These are phyloP conservation scores for Aspergillus melleus DNA, from an alignment of 2,329 filamentous ascomycete species.

Conservation along the genomic window DNA sequence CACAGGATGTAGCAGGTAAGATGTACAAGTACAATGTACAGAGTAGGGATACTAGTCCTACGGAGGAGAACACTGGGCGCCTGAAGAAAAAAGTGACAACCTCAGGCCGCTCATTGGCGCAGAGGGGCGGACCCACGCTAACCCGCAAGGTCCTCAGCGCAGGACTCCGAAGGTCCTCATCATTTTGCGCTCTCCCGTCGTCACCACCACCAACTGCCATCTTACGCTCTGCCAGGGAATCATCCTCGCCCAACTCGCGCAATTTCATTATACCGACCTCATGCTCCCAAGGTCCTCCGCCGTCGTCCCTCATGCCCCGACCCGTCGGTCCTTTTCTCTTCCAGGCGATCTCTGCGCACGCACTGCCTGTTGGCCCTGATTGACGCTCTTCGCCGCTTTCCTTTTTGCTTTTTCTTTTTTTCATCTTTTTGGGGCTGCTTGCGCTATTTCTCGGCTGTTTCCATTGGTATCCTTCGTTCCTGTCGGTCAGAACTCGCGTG, in stretches of 20 bases:
- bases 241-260: neutral
- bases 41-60: too few species aligned
- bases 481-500: neutral
- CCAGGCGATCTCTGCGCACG: conserved; percentile 12
- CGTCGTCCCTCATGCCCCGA: conserved; percentile 17
- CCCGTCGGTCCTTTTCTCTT: conserved; percentile 15
- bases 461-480: conserved; percentile 12
- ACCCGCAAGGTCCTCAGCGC: conserved; percentile 23
- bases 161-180: neutral
- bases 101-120: neutral
- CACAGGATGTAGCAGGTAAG: too few species aligned
- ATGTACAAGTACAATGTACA: too few species aligned
- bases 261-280: neutral
- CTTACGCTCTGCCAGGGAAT: neutral
- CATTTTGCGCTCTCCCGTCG: neutral
- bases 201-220: conserved; percentile 6
- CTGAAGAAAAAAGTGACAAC: neutral
- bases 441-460: neutral
- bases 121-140: neutral
- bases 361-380: conserved; percentile 10
- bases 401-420: conserved; percentile 1
- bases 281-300: conserved; percentile 24
- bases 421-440: conserved; percentile 3
- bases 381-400: conserved; percentile 3
- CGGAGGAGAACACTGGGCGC: too few species aligned